Conservation (phyloP, 1,139 yeast genomes). For the Suhomyces taliae region DNA sequence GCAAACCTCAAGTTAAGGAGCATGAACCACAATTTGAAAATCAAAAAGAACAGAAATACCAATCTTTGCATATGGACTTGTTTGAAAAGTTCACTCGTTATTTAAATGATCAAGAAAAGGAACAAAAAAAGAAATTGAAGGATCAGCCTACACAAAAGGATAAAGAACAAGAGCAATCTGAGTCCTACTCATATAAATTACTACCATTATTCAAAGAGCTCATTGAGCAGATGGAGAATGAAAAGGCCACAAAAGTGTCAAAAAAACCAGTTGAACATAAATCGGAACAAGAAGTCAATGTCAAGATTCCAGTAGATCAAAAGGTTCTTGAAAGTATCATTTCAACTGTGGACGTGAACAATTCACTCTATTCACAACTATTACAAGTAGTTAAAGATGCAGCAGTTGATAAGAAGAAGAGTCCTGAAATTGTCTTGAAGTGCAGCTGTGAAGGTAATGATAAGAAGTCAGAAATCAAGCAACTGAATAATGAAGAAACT, state of each 20-base stretch:
- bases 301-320: background rate
- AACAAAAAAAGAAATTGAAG: background rate
- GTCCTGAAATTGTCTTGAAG: background rate
- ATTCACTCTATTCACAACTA: constrained; percentile 5
- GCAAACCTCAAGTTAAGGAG: background rate
- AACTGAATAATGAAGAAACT: background rate
- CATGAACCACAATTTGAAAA: background rate
- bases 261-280: background rate
- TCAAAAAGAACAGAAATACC: background rate
- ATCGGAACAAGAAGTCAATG: no score
- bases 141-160: background rate
- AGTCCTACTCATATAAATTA: constrained; percentile 1
- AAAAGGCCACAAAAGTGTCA: background rate
- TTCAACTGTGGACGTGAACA: constrained; percentile 7
- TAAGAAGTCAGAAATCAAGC: background rate
- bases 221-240: constrained; percentile 8
- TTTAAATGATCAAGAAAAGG: background rate
- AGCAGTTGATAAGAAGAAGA: background rate
- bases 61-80: background rate
- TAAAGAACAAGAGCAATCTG: background rate
- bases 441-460: background rate
- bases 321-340: constrained; percentile 2
- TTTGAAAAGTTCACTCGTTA: background rate
- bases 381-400: constrained; percentile 1
- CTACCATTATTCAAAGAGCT: constrained; percentile 12